Conservation (phyloP, 345 rosid genomes). For the Euclidium syriacum region DNA sequence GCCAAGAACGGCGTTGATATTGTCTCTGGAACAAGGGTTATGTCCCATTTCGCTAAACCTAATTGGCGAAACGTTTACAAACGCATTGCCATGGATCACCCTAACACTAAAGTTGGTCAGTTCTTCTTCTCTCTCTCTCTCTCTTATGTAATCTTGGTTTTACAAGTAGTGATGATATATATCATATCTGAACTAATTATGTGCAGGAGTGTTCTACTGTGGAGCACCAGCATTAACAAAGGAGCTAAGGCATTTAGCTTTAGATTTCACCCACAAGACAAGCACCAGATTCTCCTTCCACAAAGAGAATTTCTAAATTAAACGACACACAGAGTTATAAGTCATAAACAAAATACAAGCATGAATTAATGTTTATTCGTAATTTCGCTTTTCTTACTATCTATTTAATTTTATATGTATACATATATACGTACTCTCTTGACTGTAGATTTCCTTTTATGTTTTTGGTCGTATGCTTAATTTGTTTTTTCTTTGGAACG, state of each 20-base stretch:
- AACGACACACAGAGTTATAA: constrained; percentile 9
- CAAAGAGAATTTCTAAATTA: constrained; percentile 64
- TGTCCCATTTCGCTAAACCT: constrained; percentile 78
- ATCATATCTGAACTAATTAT: neutral
- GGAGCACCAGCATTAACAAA: constrained; percentile 67
- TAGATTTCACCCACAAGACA: constrained; percentile 72
- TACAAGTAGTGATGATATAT: neutral
- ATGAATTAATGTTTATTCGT: constrained; percentile 14
- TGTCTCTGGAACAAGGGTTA: constrained; percentile 75
- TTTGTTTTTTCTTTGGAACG: neutral
- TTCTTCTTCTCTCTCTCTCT: neutral
- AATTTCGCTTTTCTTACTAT: constrained; percentile 12
- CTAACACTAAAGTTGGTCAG: constrained; percentile 64
- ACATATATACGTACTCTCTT: constrained; percentile 7
- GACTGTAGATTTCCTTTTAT: constrained; percentile 19
- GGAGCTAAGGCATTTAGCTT: constrained; percentile 61
- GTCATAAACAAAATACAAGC: neutral
- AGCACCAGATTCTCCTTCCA: constrained; percentile 72
- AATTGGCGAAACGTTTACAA: constrained; percentile 73
- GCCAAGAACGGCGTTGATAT: constrained; percentile 72
- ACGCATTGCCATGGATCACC: constrained; percentile 54
- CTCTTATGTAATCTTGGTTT: neutral
- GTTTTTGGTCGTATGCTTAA: constrained; percentile 12
- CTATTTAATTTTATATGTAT: neutral
- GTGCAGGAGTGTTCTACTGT: constrained; percentile 78